A percentile compares a stretch with the other conserved stretches of the same genome.
Evolutionary conservation across 2,329 filamentous ascomycete species (phyloP).

Genomic region (Anthostomella pinea): DNA sequence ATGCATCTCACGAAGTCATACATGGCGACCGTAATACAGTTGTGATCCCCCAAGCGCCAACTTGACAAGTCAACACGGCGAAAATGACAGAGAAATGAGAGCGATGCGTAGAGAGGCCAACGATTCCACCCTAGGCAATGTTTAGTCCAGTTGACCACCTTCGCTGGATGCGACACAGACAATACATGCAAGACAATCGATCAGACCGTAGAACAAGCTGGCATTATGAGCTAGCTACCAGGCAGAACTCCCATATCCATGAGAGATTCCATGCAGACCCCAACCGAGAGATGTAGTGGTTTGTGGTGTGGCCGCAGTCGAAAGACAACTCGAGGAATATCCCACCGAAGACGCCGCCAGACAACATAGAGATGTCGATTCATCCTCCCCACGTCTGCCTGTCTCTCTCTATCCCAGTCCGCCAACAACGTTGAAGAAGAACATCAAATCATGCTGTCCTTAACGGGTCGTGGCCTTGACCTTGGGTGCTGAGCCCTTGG

Average conservation of each 20-base stretch:
- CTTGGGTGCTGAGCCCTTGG: slow-evolving; percentile 87
- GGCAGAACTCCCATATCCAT: slow-evolving; percentile 28
- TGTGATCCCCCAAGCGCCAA: too few relatives aligned
- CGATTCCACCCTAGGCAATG: too few relatives aligned
- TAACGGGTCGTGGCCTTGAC: slow-evolving; percentile 84
- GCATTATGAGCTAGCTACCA: slow-evolving; percentile 34
- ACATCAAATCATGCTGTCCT: too few relatives aligned
- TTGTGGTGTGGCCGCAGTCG: slow-evolving; percentile 20
- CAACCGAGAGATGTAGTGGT: slow-evolving; percentile 27
- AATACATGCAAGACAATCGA: background rate
- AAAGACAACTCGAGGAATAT: slow-evolving; percentile 30
- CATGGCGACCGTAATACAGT: too few relatives aligned
- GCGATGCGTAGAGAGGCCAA: too few relatives aligned
- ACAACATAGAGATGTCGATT: slow-evolving; percentile 24
- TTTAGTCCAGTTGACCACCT: too few relatives aligned
- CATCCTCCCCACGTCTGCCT: slow-evolving; percentile 14
- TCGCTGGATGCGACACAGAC: too few relatives aligned
- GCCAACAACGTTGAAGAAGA: too few relatives aligned
- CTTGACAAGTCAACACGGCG: too few relatives aligned
- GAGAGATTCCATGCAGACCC: slow-evolving; percentile 29
- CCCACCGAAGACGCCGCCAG: slow-evolving; percentile 35
- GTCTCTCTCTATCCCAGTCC: too few relatives aligned
- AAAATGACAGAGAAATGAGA: too few relatives aligned
- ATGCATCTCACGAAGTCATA: too few relatives aligned
- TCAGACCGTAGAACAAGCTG: slow-evolving; percentile 28